Base-by-base conservation (phyloP, 2,329 filamentous ascomycete species). In the Ambrosiella beaveri region DNA sequence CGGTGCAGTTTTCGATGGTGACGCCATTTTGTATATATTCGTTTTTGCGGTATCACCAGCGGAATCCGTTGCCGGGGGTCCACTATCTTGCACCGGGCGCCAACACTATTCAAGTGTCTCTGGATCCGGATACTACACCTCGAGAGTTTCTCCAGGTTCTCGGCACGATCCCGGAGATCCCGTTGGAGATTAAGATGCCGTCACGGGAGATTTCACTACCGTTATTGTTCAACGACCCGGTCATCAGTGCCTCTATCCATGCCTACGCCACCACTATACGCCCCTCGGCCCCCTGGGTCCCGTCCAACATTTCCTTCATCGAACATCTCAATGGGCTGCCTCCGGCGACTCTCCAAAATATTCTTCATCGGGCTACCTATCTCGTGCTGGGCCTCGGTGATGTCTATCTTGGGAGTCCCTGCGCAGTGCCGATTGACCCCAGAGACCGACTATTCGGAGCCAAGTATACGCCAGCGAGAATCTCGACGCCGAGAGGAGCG, bases 191-290 rank as follows among this genome's bases (percentile, higher is more conserved):
- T 0, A 60, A 56, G 1, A 60, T 72, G 0, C 60, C 65, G 0
- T 68, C 67, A 0, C 67, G 70, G 2, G 63, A 61, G 0, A 62
- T 73, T 3, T 62, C 63, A 11, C 65, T 73, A 1, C 71, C 71
- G 0, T 64, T 73, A 38, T 68, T 68, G 7, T 70, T 73, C 57
- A 64, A 73, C 45, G 70, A 73, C 58, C 63, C 62, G 13, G 65
- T 68, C n/a, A 68, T 66, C 58, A 64, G 72, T 17, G 73, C 77
- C 39, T 80, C 80, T 0, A 74, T 81, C 0, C 69, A 77, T 51
- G 73, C 81, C 2, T 85, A 85, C 66, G 76, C 76, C 64, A 76
- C 77, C 27, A 83, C 79, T 0, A 79, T 82, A 61, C 73, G 81
- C 6, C 73, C 76, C 1, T 74, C 80, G 54, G 81, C 81, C 0